Evolutionary conservation across 2,329 filamentous ascomycete genomes (phyloP).

Genomic region (Venturia nashicola): DNA sequence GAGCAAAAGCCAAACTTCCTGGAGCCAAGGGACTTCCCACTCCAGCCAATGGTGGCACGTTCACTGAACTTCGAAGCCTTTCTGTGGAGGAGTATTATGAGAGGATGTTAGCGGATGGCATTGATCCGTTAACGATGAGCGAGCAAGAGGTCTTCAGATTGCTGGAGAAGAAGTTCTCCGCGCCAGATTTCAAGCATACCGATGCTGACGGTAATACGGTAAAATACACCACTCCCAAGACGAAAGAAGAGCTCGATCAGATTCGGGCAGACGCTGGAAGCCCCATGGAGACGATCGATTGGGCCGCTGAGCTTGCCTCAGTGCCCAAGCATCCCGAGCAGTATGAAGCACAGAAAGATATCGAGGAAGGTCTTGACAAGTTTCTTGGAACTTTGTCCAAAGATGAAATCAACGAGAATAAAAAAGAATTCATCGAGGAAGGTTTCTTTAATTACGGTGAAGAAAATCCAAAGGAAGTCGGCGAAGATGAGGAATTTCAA

Average conservation of each 20-base stretch:
- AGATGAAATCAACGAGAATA: not conserved
- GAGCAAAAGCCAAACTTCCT: not conserved
- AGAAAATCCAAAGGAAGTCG: not conserved
- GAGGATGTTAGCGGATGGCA: not conserved
- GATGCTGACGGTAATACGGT: not conserved
- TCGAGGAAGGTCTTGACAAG: not conserved
- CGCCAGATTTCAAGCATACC: not conserved
- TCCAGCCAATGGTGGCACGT: not conserved
- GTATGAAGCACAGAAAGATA: not conserved
- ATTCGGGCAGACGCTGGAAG: not conserved
- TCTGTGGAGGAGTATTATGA: not conserved
- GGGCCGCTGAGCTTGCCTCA: not conserved
- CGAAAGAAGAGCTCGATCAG: not conserved
- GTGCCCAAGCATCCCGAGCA: not conserved
- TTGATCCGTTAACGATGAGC: not conserved
- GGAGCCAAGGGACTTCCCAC: not conserved
- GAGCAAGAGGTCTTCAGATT: not conserved
- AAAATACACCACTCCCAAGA: not conserved
- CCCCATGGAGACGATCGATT: not conserved
- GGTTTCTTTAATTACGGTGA: slow-evolving; percentile 9
- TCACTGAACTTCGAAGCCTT: not conserved
- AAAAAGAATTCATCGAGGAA: not conserved
- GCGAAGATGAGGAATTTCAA: slow-evolving; percentile 8
- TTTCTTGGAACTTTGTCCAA: not conserved
- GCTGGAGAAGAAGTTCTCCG: not conserved